phyloP scores from a whole-genome alignment of 2,329 filamentous ascomycete species.

The Colletotrichum shisoi region DNA sequence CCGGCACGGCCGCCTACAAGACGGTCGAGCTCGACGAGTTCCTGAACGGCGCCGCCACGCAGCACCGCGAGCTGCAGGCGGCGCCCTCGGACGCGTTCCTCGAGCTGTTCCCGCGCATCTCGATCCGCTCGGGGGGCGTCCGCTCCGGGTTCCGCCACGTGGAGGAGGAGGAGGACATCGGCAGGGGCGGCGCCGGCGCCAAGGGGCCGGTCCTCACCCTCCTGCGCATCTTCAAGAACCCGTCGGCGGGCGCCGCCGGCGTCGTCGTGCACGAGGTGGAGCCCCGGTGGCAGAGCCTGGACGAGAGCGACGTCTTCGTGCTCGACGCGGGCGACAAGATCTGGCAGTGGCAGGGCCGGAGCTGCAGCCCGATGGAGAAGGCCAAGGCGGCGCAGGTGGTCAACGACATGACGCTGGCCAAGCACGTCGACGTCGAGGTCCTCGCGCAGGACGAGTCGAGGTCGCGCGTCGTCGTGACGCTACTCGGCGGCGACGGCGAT shows the following conservation, averaged over 20 bases:
- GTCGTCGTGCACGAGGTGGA: conserved; percentile 71
- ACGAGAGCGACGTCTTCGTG: conserved; percentile 72
- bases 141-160: conserved; percentile 70
- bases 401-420: conserved; percentile 69
- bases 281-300: conserved; percentile 67
- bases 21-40: conserved; percentile 75
- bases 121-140: conserved; percentile 68
- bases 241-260: conserved; percentile 54
- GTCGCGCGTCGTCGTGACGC: conserved; percentile 61
- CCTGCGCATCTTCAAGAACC: conserved; percentile 70
- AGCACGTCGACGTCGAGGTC: conserved; percentile 71
- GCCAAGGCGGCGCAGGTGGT: conserved; percentile 73
- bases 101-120: conserved; percentile 65
- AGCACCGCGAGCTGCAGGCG: conserved; percentile 70
- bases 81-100: conserved; percentile 68
- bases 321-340: conserved; percentile 70
- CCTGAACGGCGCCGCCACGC: conserved; percentile 66
- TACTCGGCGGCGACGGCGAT: conserved; percentile 64
- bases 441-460: conserved; percentile 67
- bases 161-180: conserved; percentile 56
- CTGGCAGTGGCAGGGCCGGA: conserved; percentile 73
- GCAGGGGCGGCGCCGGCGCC: conserved; percentile 6
- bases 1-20: conserved; percentile 74
- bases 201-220: conserved; percentile 59
- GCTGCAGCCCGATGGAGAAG: conserved; percentile 73